Conservation (phyloP, 2,329 filamentous ascomycete genomes). For the Fusarium sp. region DNA sequence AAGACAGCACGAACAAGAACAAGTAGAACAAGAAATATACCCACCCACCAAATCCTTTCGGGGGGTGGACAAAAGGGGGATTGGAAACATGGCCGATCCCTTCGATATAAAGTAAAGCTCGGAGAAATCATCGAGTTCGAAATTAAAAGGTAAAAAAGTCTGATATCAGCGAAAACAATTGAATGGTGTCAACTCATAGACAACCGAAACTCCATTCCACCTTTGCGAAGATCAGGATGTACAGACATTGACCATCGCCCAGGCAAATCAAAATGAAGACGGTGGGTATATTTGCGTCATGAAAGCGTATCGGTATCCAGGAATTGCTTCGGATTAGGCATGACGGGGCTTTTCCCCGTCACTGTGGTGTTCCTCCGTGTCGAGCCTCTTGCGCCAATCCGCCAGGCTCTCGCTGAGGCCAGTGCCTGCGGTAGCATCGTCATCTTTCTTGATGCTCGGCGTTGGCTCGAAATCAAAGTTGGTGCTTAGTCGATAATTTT, state of each 20-base stretch:
- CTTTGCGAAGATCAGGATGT: constrained; percentile 44
- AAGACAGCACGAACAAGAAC: constrained; percentile 36
- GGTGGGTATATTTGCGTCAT: constrained; percentile 51
- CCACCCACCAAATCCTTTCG: constrained; percentile 5
- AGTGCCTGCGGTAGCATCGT: constrained; percentile 54
- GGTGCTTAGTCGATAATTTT: constrained; percentile 90
- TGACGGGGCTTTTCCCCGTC: constrained; percentile 47
- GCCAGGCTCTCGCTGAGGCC: constrained; percentile 77
- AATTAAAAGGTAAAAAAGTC: constrained; percentile 33
- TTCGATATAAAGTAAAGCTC: constrained; percentile 29
- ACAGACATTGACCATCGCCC: constrained; percentile 39
- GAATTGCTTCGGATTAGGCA: constrained; percentile 37
- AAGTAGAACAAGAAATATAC: constrained; percentile 35
- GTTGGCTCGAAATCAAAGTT: constrained; percentile 83
- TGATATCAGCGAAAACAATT: constrained; percentile 30
- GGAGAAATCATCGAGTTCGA: constrained; percentile 20
- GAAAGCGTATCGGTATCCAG: constrained; percentile 47
- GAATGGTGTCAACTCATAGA: constrained; percentile 22
- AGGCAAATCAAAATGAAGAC: constrained; percentile 40
- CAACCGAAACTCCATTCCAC: constrained; percentile 46
- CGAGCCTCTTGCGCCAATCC: constrained; percentile 83
- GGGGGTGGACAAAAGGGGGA: constrained; percentile 17
- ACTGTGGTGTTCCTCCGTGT: constrained; percentile 59
- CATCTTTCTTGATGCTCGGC: constrained; percentile 55
- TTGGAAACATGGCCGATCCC: constrained; percentile 6